These are phyloP conservation scores for Beauveria australis DNA, from an alignment of 2,329 filamentous ascomycete genomes.

Conservation along the genomic window DNA sequence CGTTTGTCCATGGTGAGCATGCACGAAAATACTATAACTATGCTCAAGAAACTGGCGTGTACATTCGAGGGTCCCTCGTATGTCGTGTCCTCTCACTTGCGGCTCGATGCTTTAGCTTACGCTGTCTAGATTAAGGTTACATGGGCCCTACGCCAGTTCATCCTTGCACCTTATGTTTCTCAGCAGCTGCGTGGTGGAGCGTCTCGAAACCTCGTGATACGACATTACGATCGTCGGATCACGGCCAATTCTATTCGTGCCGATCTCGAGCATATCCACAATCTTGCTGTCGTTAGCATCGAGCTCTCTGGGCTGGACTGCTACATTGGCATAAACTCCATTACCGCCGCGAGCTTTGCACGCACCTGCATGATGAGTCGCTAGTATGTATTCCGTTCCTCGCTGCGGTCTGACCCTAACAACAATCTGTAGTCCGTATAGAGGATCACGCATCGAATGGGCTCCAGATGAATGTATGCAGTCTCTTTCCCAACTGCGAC, in stretches of 20 bases:
- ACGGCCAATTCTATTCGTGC: slow-evolving; percentile 58
- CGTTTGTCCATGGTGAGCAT: slow-evolving; percentile 58
- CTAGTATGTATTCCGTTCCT: slow-evolving; percentile 26
- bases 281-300: slow-evolving; percentile 62
- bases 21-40: slow-evolving; percentile 59
- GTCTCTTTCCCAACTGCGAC: slow-evolving; percentile 33
- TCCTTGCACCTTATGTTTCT: slow-evolving; percentile 53
- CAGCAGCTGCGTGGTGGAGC: slow-evolving; percentile 58
- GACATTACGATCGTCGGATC: slow-evolving; percentile 46
- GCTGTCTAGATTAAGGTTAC: slow-evolving; percentile 51
- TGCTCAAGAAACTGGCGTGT: slow-evolving; percentile 56
- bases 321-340: slow-evolving; percentile 67
- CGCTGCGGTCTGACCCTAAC: slow-evolving; percentile 13
- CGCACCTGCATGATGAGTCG: slow-evolving; percentile 68
- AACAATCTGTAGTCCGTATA: slow-evolving; percentile 51
- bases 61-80: slow-evolving; percentile 43
- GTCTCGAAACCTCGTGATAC: slow-evolving; percentile 66
- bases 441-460: slow-evolving; percentile 62
- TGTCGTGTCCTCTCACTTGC: background rate
- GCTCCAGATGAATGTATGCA: slow-evolving; percentile 64
- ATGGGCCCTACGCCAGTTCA: slow-evolving; percentile 66
- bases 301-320: slow-evolving; percentile 50
- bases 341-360: slow-evolving; percentile 67
- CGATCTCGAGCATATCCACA: slow-evolving; percentile 77
- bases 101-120: background rate